Percentiles rank a stretch among this genome's conserved stretches.
These are phyloP conservation scores for Phytophthora pinifolia DNA, from an alignment of 352 stramenopile species.

Conservation along the genomic window DNA sequence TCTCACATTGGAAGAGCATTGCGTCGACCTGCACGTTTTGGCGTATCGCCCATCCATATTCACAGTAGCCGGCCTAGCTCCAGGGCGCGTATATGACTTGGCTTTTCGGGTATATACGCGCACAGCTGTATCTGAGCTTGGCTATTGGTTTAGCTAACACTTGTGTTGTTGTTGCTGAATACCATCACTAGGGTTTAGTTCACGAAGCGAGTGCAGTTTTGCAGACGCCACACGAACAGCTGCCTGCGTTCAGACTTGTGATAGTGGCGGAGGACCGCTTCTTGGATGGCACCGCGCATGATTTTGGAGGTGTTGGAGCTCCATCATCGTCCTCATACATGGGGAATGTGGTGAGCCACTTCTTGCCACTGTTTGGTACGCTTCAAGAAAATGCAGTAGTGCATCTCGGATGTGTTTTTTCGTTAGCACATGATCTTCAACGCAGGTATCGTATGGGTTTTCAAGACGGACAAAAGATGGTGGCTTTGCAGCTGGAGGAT, in stretches of 20 bases:
- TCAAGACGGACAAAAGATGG: conserved; percentile 1
- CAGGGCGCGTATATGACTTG: conserved; percentile 44
- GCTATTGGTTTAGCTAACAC: neutral
- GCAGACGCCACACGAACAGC: conserved; percentile 29
- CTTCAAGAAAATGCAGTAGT: conserved; percentile 35
- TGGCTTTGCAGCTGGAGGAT: conserved; percentile 7
- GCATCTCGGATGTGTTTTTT: conserved; percentile 36
- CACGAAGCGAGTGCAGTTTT: conserved; percentile 15
- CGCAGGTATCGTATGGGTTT: conserved; percentile 14
- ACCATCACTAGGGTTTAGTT: conserved; percentile 26
- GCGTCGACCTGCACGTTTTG: conserved; percentile 6
- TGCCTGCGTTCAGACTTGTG: conserved; percentile 35
- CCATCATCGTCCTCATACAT: conserved; percentile 23
- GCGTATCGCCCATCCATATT: conserved; percentile 33
- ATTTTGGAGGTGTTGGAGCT: neutral
- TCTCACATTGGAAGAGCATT: conserved; percentile 24
- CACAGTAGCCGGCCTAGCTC: conserved; percentile 25
- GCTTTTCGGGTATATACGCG: conserved; percentile 28
- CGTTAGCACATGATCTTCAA: conserved; percentile 39
- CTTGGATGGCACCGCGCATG: conserved; percentile 18
- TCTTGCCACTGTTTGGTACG: conserved; percentile 24
- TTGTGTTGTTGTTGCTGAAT: neutral
- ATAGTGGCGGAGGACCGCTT: conserved; percentile 27
- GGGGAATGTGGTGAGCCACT: conserved; percentile 28
- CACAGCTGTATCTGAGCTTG: neutral